Evolutionary conservation across 345 rosid species (phyloP).

Genomic region (Lumnitzera racemosa): DNA sequence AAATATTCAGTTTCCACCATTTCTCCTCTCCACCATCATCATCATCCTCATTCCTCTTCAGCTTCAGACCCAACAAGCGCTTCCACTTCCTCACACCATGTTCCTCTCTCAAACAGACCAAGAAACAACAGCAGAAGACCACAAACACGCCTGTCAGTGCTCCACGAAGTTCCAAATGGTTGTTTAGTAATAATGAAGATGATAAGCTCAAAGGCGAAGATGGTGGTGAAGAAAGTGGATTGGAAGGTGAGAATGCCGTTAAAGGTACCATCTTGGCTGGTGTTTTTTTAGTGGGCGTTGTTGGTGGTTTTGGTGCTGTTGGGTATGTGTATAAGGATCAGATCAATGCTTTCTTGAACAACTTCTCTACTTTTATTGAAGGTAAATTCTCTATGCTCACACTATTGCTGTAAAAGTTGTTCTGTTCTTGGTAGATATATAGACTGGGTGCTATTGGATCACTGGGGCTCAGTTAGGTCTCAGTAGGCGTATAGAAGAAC

Average conservation of each 20-base stretch:
- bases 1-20: slow-evolving; percentile 23
- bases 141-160: slow-evolving; percentile 36
- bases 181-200: slow-evolving; percentile 52
- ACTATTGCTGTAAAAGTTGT: neutral
- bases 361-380: slow-evolving; percentile 78
- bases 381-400: slow-evolving; percentile 26
- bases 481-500: too few relatives aligned
- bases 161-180: slow-evolving; percentile 65
- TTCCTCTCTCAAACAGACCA: slow-evolving; percentile 67
- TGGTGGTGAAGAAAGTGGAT: slow-evolving; percentile 15
- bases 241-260: slow-evolving; percentile 54
- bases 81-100: slow-evolving; percentile 65
- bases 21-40: slow-evolving; percentile 10
- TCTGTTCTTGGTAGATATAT: neutral
- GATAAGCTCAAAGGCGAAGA: slow-evolving; percentile 2
- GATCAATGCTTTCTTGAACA: slow-evolving; percentile 68
- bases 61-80: slow-evolving; percentile 56
- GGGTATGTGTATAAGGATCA: slow-evolving; percentile 80
- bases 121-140: slow-evolving; percentile 52
- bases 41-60: slow-evolving; percentile 21
- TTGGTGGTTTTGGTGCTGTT: slow-evolving; percentile 71
- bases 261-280: slow-evolving; percentile 86
- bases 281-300: slow-evolving; percentile 66
- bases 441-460: neutral
- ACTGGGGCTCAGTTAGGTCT: neutral